Evolutionary conservation across 2,329 filamentous ascomycete genomes (phyloP), one percentile per base, ranked within the genome.

Genomic region (Aspergillus sergii): DNA sequence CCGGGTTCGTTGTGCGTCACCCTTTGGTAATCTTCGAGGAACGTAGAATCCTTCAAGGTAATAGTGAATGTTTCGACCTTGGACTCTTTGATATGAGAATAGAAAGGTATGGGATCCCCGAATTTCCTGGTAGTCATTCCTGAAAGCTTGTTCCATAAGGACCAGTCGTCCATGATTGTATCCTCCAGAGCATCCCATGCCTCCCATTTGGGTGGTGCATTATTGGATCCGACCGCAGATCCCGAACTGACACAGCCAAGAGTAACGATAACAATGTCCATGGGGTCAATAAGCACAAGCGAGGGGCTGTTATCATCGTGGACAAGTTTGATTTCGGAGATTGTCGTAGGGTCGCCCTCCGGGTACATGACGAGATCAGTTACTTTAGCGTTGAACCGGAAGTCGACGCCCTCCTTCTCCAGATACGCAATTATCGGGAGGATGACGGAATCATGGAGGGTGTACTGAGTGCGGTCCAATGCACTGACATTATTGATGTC

Each of bases 31-130:
- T 65, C 60, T 1, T 68, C 56, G 14, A 75, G 68, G 59, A 79
- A 73, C 16, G 69, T 64, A 11, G 70, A 63, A 46, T 68, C 64
- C 46, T 73, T 70, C 23, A 79, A 69, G 2, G 78, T 81, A 14
- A 78, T 73, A 0, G 79, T 79, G 48, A 79, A 79, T 0, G 77
- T 78, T 58, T 76, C 71, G 73, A 78, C 76, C 43, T 74, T 74
- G 12, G 73, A 74, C 61, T 78, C 71, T 11, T 71, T 61, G 21
- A 73, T 70, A 55, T 75, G 69, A 0, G 62, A 67, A 48, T 72
- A 69, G 66, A 80, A 80, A 26, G 72, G 75, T 10, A 70, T 63
- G 0, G 78, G 76, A 55, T 74, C 71, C 30, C 76, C 76, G 63
- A 78, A 76, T 2, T 72, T 67, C n/a, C 69, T 57, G 48, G 72